A percentile compares a stretch with the other conserved stretches of the same genome.
Evolutionary conservation across 805 yeast species (phyloP).

Genomic region (Scheffersomyces coipomensis): DNA sequence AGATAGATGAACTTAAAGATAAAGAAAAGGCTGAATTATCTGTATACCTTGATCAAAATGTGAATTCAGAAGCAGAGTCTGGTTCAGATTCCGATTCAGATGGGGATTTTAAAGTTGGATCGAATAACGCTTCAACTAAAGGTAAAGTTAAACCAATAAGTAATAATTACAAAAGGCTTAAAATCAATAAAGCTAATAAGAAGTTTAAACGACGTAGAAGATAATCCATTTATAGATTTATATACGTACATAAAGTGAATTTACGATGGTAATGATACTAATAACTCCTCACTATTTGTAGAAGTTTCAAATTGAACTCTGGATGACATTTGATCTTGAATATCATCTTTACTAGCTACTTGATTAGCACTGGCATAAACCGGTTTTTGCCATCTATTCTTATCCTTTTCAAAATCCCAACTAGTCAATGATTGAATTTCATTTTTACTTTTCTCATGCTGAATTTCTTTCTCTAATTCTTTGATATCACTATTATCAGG

Average conservation of each 20-base stretch:
- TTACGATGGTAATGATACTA: conserved; percentile 14
- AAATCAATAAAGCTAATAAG: conserved; percentile 32
- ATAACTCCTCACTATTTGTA: conserved; percentile 22
- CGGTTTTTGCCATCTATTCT: conserved; percentile 55
- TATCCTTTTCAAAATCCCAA: conserved; percentile 65
- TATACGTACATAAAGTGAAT: conserved; percentile 8
- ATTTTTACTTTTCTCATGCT: conserved; percentile 23
- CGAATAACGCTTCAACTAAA: conserved; percentile 4
- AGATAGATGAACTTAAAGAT: conserved; percentile 33
- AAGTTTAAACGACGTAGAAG: conserved; percentile 1
- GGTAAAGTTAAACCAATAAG: conserved; percentile 34
- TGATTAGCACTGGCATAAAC: conserved; percentile 22
- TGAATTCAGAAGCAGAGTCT: neutral
- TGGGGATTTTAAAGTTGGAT: conserved; percentile 7
- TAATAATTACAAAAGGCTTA: conserved; percentile 51
- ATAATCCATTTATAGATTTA: conserved; percentile 1
- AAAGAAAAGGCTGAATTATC: conserved; percentile 16
- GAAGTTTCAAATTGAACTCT: conserved; percentile 26
- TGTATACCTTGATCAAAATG: conserved; percentile 14
- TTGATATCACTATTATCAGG: conserved; percentile 33
- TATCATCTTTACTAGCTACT: neutral
- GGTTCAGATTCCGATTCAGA: conserved; percentile 12
- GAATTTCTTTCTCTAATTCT: conserved; percentile 32
- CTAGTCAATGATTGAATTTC: conserved; percentile 30
- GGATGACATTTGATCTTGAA: conserved; percentile 1